Conservation (phyloP, 2,329 filamentous ascomycete genomes). For the Fusarium goolgardi region DNA sequence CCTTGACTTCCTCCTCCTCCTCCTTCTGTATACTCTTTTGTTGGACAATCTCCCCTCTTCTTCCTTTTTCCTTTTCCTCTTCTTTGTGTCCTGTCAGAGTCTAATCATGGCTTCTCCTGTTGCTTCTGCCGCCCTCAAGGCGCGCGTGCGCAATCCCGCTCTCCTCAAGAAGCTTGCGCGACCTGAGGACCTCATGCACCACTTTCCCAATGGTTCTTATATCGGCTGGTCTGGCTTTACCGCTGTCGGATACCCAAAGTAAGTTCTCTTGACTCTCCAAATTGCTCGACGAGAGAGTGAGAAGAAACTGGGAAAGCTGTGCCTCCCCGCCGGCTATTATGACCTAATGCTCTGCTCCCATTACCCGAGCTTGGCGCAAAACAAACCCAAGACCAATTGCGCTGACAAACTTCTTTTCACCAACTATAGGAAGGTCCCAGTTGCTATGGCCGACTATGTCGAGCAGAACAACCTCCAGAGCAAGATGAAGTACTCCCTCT, state of each 20-base stretch:
- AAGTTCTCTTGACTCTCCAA: conserved; percentile 16
- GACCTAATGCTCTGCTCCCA: conserved; percentile 5
- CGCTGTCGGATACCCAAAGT: conserved; percentile 88
- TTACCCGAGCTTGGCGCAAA: conserved; percentile 34
- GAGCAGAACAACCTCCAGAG: conserved; percentile 88
- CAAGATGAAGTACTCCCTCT: conserved; percentile 85
- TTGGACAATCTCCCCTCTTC: conserved; percentile 41
- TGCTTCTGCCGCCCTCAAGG: conserved; percentile 79
- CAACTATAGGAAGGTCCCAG: conserved; percentile 76
- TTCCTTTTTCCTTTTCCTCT: conserved; percentile 11
- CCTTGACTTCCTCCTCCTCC: no score
- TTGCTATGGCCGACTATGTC: conserved; percentile 86
- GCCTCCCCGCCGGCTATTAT: conserved; percentile 34
- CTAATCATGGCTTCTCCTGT: conserved; percentile 60
- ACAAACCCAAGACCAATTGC: conserved; percentile 6
- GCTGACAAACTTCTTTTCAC: conserved; percentile 22
- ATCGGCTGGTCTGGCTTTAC: conserved; percentile 94
- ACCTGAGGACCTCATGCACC: conserved; percentile 80
- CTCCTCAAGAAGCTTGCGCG: conserved; percentile 84
- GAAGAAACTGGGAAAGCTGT: neutral
- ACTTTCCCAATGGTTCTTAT: conserved; percentile 87
- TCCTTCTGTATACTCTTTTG: conserved; percentile 1
- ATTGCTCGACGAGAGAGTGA: neutral
- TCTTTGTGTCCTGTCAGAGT: no score
- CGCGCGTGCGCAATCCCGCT: conserved; percentile 78